Evolutionary conservation across 2,329 filamentous ascomycete genomes (phyloP).

Genomic region (Myriosclerotinia scirpicola): DNA sequence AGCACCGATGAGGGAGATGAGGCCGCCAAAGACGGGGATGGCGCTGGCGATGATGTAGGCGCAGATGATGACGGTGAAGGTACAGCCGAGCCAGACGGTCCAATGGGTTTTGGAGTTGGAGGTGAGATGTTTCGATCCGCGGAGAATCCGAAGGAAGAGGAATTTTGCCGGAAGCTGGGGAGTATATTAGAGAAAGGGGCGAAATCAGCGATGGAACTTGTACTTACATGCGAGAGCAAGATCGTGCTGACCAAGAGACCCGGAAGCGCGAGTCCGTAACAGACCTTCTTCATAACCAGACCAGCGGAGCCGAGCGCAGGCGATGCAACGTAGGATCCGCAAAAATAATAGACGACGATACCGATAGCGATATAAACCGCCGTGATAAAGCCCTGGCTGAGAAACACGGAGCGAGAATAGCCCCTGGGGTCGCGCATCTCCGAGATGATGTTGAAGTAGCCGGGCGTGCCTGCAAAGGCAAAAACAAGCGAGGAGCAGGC

Average conservation of each 20-base stretch:
- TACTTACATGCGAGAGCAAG: slow-evolving; percentile 47
- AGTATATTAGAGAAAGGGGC: background rate
- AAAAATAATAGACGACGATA: slow-evolving; percentile 42
- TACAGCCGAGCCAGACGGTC: slow-evolving; percentile 52
- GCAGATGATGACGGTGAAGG: slow-evolving; percentile 45
- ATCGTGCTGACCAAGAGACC: slow-evolving; percentile 52
- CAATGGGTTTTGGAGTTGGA: slow-evolving; percentile 53
- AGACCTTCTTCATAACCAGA: slow-evolving; percentile 57
- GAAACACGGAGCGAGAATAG: slow-evolving; percentile 59
- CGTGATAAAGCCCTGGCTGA: slow-evolving; percentile 30
- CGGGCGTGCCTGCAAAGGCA: slow-evolving; percentile 57
- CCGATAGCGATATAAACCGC: slow-evolving; percentile 49
- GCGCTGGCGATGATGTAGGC: slow-evolving; percentile 54
- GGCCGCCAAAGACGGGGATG: slow-evolving; percentile 54
- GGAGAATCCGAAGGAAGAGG: slow-evolving; percentile 55
- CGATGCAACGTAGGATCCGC: slow-evolving; percentile 61
- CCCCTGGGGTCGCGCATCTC: slow-evolving; percentile 62
- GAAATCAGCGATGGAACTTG: background rate
- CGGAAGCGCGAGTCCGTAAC: slow-evolving; percentile 59
- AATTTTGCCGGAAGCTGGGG: slow-evolving; percentile 48
- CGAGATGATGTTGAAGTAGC: slow-evolving; percentile 63
- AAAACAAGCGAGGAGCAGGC: slow-evolving; percentile 60
- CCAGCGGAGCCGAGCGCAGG: slow-evolving; percentile 63
- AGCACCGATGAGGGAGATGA: slow-evolving; percentile 16
- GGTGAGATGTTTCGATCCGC: slow-evolving; percentile 52